A percentile compares a stretch with the other conserved stretches of the same genome.
Evolutionary conservation across 2,329 filamentous ascomycete genomes (phyloP).

Genomic region (Parastagonospora avenae): DNA sequence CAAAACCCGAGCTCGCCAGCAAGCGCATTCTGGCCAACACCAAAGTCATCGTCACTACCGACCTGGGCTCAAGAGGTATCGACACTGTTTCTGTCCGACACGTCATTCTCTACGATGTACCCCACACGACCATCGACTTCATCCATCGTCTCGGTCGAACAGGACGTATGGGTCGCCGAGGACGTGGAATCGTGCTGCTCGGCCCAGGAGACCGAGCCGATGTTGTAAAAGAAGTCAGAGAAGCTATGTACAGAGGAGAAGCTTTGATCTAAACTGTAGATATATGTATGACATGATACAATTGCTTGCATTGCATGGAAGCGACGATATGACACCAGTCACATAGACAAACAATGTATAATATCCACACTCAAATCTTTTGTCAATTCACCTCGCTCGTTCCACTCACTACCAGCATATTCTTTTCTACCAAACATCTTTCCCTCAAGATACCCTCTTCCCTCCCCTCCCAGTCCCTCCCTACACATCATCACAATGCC

Average conservation of each 20-base stretch:
- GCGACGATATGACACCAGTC: not conserved
- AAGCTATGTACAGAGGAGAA: constrained; percentile 64
- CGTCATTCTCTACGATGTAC: constrained; percentile 96
- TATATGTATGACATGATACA: not conserved
- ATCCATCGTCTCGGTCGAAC: constrained; percentile 93
- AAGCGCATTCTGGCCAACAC: constrained; percentile 69
- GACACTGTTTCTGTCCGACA: constrained; percentile 90
- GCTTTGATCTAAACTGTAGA: constrained; percentile 51
- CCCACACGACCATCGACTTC: constrained; percentile 96
- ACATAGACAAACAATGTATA: too few relatives aligned
- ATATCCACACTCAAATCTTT: too few relatives aligned
- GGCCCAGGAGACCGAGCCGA: constrained; percentile 89
- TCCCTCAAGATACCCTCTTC: too few relatives aligned
- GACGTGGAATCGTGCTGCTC: constrained; percentile 86
- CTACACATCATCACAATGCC: too few relatives aligned
- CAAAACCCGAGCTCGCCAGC: constrained; percentile 10
- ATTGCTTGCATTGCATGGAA: not conserved
- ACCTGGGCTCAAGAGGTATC: constrained; percentile 89
- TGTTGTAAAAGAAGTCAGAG: constrained; percentile 87
- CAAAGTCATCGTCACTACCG: constrained; percentile 92
- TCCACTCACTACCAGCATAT: too few relatives aligned
- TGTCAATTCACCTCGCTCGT: too few relatives aligned
- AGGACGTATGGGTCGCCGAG: constrained; percentile 89
- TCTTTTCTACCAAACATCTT: too few relatives aligned
- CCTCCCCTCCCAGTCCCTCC: too few relatives aligned